Evolutionary conservation across 331 rosid genomes (phyloP).

Genomic region (Malus hybrid): DNA sequence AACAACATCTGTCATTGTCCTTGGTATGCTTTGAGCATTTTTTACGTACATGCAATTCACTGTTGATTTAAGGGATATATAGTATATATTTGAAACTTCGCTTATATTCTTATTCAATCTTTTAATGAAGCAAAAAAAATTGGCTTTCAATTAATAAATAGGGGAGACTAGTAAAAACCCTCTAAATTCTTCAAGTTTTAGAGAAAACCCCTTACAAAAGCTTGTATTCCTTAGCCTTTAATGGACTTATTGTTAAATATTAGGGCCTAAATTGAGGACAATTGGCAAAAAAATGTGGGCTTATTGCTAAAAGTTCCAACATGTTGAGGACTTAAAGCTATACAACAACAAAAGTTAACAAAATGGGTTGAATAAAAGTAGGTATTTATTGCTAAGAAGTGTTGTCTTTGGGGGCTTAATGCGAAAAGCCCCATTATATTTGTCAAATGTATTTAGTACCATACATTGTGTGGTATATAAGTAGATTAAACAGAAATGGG

Average conservation of each 20-base stretch:
- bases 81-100: not conserved
- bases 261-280: not conserved
- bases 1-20: slow-evolving; percentile 94
- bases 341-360: not conserved
- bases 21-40: slow-evolving; percentile 44
- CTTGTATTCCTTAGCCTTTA: not conserved
- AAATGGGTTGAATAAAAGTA: not conserved
- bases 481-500: not conserved
- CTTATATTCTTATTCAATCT: not conserved
- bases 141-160: not conserved
- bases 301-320: not conserved
- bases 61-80: not conserved
- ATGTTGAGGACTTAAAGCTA: not conserved
- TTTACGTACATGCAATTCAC: not conserved
- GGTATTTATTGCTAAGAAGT: not conserved
- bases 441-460: not conserved
- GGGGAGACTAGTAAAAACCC: not conserved
- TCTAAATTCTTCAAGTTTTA: not conserved
- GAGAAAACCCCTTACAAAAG: not conserved
- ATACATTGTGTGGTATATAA: not conserved
- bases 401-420: not conserved
- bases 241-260: no score
- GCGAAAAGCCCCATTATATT: not conserved
- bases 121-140: not conserved
- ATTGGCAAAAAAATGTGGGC: not conserved